Evolutionary conservation across 495 filamentous ascomycete genomes (phyloP).

Genomic region (Apiosordaria backusii): DNA sequence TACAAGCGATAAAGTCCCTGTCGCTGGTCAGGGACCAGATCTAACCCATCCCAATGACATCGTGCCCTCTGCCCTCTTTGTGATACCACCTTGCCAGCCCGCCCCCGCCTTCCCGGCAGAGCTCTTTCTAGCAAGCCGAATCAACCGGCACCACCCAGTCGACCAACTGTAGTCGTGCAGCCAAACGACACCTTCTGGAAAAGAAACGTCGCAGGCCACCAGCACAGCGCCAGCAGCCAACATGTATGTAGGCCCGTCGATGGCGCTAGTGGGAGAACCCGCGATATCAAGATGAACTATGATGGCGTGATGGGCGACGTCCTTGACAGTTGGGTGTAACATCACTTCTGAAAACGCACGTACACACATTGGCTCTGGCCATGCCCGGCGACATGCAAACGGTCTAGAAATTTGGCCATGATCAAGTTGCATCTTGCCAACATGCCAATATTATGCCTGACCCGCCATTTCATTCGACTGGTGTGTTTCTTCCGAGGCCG

Average conservation of each 20-base stretch:
- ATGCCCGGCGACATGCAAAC: background rate
- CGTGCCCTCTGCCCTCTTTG: background rate
- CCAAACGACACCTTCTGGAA: slow-evolving; percentile 3
- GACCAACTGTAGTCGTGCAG: background rate
- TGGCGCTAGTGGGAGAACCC: slow-evolving; percentile 1
- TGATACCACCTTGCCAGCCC: slow-evolving; percentile 2
- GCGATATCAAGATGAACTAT: background rate
- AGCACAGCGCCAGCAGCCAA: background rate
- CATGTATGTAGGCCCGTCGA: background rate
- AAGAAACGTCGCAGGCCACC: slow-evolving; percentile 3
- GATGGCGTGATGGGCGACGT: slow-evolving; percentile 15
- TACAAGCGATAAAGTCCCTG: slow-evolving; percentile 21
- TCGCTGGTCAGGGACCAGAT: slow-evolving; percentile 10
- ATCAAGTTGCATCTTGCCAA: too few species aligned
- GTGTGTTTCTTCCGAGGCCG: background rate
- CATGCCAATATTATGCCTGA: background rate
- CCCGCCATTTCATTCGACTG: background rate
- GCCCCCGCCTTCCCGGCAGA: slow-evolving; percentile 22
- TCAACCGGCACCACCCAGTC: slow-evolving; percentile 1
- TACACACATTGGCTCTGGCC: background rate
- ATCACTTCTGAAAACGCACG: background rate
- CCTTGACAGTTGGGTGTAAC: background rate
- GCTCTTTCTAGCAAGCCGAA: slow-evolving; percentile 30
- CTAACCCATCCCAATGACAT: slow-evolving; percentile 2
- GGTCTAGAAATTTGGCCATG: background rate